Conservation (phyloP, 192 early-diverging fungal genomes). For the Entomortierella beljakovae region DNA sequence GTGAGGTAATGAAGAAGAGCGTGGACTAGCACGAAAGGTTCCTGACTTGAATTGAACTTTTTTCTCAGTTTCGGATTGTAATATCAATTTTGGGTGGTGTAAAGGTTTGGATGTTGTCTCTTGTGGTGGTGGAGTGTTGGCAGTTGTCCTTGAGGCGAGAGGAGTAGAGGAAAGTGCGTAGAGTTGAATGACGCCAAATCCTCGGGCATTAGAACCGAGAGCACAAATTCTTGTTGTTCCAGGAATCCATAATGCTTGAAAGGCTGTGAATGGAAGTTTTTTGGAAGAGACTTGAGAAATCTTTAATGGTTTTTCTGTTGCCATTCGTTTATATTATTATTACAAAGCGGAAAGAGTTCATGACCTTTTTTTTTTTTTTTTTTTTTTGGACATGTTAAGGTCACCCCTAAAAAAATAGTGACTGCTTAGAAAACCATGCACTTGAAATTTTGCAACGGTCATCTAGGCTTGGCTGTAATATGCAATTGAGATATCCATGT, state of each 20-base stretch:
- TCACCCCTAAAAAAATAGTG: too few species aligned
- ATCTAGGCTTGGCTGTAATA: too few species aligned
- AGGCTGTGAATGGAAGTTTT: slow-evolving; percentile 26
- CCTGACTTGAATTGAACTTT: slow-evolving; percentile 35
- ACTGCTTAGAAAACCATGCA: too few species aligned
- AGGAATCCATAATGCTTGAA: slow-evolving; percentile 46
- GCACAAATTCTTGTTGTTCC: slow-evolving; percentile 37
- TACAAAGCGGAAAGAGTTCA: too few species aligned
- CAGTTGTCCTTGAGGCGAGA: not conserved
- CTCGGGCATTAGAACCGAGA: slow-evolving; percentile 26
- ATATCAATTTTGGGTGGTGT: slow-evolving; percentile 4
- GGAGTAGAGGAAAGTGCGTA: not conserved
- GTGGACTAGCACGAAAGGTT: slow-evolving; percentile 19
- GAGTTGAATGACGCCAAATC: slow-evolving; percentile 38
- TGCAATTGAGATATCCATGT: too few species aligned
- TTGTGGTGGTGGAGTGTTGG: not conserved
- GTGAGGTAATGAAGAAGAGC: slow-evolving; percentile 19
- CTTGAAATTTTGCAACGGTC: too few species aligned
- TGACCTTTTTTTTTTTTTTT: too few species aligned
- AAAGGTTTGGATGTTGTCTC: not conserved
- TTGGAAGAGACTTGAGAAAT: slow-evolving; percentile 15
- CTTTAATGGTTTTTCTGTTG: not conserved
- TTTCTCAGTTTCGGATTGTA: slow-evolving; percentile 39
- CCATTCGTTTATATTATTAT: not conserved
- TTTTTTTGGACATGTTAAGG: too few species aligned